phyloP scores from a whole-genome alignment of 352 stramenopile genomes.

The Phytophthora sp. region DNA sequence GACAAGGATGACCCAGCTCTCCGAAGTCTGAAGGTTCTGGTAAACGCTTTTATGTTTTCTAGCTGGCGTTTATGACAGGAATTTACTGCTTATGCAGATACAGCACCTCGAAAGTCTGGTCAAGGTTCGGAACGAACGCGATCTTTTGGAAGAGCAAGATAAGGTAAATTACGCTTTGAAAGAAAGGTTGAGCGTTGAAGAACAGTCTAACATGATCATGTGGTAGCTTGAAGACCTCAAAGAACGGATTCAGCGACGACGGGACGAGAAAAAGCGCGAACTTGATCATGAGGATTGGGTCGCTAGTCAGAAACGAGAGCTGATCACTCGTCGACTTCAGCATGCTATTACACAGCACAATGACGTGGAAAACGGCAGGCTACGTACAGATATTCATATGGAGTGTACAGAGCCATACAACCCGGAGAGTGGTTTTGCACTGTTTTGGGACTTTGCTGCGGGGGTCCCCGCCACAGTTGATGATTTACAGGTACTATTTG shows the following conservation, averaged over 20 bases:
- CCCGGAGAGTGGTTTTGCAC: slow-evolving; percentile 41
- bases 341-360: slow-evolving; percentile 43
- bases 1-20: slow-evolving; percentile 35
- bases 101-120: slow-evolving; percentile 50
- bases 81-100: slow-evolving; percentile 22
- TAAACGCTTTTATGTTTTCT: not conserved
- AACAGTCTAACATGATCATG: not conserved
- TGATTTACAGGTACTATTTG: slow-evolving; percentile 46
- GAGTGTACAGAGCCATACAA: slow-evolving; percentile 26
- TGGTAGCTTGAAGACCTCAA: slow-evolving; percentile 56
- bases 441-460: slow-evolving; percentile 58
- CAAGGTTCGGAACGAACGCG: slow-evolving; percentile 58
- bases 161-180: slow-evolving; percentile 38
- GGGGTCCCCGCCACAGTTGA: slow-evolving; percentile 30
- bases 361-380: not conserved
- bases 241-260: slow-evolving; percentile 48
- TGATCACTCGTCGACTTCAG: slow-evolving; percentile 49
- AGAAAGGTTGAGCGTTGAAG: not conserved
- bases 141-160: slow-evolving; percentile 67
- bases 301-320: slow-evolving; percentile 55
- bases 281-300: slow-evolving; percentile 57
- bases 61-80: not conserved
- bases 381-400: slow-evolving; percentile 5
- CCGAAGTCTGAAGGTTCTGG: slow-evolving; percentile 48
- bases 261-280: slow-evolving; percentile 53